Conservation (phyloP, 208 protist genomes). For the Herpetomonas tarakana region DNA sequence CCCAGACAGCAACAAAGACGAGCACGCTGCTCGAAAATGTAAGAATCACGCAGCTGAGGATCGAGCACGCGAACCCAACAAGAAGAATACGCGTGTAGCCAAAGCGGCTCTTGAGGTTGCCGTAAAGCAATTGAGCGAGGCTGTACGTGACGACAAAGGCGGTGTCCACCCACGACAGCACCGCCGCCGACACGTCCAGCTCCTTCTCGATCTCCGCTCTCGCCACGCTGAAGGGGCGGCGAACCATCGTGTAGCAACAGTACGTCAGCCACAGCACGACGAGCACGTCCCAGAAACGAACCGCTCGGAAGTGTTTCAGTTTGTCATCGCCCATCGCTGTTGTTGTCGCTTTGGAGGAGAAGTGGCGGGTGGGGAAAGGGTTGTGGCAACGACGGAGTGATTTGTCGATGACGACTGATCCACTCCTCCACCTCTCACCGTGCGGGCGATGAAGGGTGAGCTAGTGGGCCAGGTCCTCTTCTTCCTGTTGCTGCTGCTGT, state of each 20-base stretch:
- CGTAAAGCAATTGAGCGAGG: constrained; percentile 34
- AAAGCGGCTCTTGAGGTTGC: constrained; percentile 14
- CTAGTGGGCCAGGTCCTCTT: no score
- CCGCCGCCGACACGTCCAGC: constrained; percentile 14
- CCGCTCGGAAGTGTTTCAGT: neutral
- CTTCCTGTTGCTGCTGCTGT: no score
- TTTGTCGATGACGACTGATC: no score
- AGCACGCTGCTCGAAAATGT: neutral
- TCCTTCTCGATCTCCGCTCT: constrained; percentile 27
- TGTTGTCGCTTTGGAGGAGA: no score
- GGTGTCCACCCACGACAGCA: constrained; percentile 26
- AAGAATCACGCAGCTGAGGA: constrained; percentile 4
- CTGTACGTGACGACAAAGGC: constrained; percentile 30
- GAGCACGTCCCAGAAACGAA: constrained; percentile 17
- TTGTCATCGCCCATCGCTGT: neutral
- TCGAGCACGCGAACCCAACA: constrained; percentile 21
- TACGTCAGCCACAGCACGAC: constrained; percentile 31
- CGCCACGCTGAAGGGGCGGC: constrained; percentile 29
- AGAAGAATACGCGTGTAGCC: constrained; percentile 16
- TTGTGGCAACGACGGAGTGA: no score
- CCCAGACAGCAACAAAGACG: constrained; percentile 20
- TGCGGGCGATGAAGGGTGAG: no score
- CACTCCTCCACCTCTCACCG: no score
- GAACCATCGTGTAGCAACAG: constrained; percentile 25
- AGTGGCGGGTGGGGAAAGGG: no score